Evolutionary conservation across 805 yeast genomes (phyloP).

Genomic region (Blastobotrys peoriensis): DNA sequence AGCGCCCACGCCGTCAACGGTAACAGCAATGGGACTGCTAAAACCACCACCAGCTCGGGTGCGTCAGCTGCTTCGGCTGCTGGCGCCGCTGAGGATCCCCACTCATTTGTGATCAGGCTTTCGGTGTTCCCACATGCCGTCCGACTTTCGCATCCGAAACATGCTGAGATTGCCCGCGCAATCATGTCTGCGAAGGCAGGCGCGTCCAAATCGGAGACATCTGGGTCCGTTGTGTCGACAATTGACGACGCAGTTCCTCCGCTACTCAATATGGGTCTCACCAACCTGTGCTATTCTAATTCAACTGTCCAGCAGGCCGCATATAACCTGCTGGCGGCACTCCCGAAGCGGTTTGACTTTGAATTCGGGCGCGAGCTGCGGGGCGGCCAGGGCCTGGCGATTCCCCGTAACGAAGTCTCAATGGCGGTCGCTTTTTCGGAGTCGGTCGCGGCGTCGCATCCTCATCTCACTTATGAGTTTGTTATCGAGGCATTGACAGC

Average conservation of each 20-base stretch:
- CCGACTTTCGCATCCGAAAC: conserved; percentile 10
- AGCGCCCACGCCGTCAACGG: too few species aligned
- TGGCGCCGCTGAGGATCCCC: conserved; percentile 19
- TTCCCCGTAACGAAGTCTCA: conserved; percentile 61
- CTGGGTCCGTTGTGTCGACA: conserved; percentile 7
- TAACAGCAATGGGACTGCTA: not conserved
- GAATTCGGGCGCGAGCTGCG: conserved; percentile 53
- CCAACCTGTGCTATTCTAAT: conserved; percentile 58
- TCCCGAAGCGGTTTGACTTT: conserved; percentile 54
- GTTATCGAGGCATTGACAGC: conserved; percentile 46
- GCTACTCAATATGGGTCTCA: conserved; percentile 56
- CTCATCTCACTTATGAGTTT: conserved; percentile 56
- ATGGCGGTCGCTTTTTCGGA: conserved; percentile 54
- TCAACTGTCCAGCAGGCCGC: conserved; percentile 58
- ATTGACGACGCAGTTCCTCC: conserved; percentile 47
- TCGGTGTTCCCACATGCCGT: conserved; percentile 7
- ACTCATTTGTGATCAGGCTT: conserved; percentile 42
- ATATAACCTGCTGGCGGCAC: conserved; percentile 53
- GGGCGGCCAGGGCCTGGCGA: conserved; percentile 52
- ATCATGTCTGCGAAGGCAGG: conserved; percentile 14
- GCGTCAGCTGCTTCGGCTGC: conserved; percentile 29
- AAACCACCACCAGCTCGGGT: conserved; percentile 29
- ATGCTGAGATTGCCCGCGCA: conserved; percentile 21
- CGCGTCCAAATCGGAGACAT: not conserved
- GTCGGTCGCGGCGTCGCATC: conserved; percentile 50